Evolutionary conservation across 1,284 basidiomycete species (phyloP).

Genomic region (Golubevia pallescens): DNA sequence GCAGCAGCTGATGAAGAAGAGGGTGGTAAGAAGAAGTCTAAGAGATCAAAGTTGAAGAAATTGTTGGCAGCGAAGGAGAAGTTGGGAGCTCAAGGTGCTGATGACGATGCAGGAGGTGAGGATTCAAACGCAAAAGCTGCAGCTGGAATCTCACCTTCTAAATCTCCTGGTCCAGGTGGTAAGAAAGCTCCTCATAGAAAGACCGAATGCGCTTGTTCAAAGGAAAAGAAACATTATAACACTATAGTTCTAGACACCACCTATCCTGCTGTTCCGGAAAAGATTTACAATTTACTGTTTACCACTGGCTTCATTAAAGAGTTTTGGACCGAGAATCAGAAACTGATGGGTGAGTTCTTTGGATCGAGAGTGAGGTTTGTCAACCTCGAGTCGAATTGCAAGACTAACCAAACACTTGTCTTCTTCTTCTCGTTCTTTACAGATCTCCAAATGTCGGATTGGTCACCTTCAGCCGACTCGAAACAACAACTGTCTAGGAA

Average conservation of each 20-base stretch:
- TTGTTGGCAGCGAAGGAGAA: conserved; percentile 29
- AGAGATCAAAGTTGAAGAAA: conserved; percentile 12
- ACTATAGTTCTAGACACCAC: conserved; percentile 79
- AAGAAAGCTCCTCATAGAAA: conserved; percentile 61
- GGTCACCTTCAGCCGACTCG: conserved; percentile 68
- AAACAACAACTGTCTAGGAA: conserved; percentile 76
- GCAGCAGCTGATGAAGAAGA: conserved; percentile 37
- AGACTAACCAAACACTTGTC: too few relatives aligned
- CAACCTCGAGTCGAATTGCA: too few relatives aligned
- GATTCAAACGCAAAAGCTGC: conserved; percentile 18
- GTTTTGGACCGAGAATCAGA: conserved; percentile 87
- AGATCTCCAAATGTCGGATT: conserved; percentile 52
- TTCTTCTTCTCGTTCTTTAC: too few relatives aligned
- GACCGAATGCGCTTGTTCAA: conserved; percentile 79
- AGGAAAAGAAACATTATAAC: conserved; percentile 74
- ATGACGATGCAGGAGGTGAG: conserved; percentile 22
- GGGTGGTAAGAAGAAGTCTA: conserved; percentile 13
- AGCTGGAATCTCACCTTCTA: conserved; percentile 18
- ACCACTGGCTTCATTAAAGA: conserved; percentile 93
- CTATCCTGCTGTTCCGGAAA: conserved; percentile 88
- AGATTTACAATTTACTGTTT: conserved; percentile 95
- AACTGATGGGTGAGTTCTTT: conserved; percentile 76
- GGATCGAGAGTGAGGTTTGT: too few relatives aligned
- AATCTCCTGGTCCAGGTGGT: conserved; percentile 19
- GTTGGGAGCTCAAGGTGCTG: conserved; percentile 36